Evolutionary conservation across 129 eudicot genomes (phyloP).

Genomic region (Centaurea solstitialis): DNA sequence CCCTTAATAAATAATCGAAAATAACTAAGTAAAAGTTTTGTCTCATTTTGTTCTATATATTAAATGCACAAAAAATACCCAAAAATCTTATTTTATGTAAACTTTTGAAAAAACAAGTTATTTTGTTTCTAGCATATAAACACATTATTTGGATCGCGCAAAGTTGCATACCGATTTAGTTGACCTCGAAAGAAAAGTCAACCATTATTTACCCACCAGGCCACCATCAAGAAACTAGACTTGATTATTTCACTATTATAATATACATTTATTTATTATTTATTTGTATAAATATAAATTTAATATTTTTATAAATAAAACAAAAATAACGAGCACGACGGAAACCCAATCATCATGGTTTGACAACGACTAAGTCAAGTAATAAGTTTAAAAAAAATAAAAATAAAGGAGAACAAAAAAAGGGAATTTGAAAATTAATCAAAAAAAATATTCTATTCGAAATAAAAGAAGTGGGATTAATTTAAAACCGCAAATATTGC

Average conservation of each 20-base stretch:
- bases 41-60: too few relatives aligned
- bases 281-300: too few relatives aligned
- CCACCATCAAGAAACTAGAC: constrained; percentile 5
- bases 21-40: too few relatives aligned
- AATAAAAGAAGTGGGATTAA: background rate
- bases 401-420: background rate
- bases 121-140: background rate
- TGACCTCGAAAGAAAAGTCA: constrained; percentile 11
- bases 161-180: background rate
- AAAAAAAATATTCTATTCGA: background rate
- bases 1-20: too few relatives aligned
- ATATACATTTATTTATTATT: too few relatives aligned
- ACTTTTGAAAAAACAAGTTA: background rate
- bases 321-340: too few relatives aligned
- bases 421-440: background rate
- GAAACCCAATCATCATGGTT: too few relatives aligned
- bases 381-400: background rate
- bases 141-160: background rate
- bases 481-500: background rate
- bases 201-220: background rate
- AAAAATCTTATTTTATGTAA: too few relatives aligned
- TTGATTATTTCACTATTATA: background rate
- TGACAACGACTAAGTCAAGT: background rate
- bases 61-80: background rate
- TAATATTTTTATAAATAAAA: too few relatives aligned